These are phyloP conservation scores for Erysimum cheiranthoides DNA, from an alignment of 345 rosid genomes.

Conservation along the genomic window DNA sequence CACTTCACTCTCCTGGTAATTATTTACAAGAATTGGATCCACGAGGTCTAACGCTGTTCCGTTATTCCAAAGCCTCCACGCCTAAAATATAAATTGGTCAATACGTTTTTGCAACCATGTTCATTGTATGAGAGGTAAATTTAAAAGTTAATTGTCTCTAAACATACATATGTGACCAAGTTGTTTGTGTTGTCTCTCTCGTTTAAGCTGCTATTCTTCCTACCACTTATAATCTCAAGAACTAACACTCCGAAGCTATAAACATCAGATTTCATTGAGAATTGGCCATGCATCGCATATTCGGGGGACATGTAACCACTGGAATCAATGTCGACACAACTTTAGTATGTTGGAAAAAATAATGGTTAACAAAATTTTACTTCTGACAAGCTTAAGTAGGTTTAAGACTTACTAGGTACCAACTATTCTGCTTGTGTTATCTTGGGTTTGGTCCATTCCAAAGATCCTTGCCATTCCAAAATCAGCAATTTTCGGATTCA, in stretches of 20 bases:
- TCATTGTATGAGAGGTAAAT: neutral
- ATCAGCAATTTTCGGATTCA: no score
- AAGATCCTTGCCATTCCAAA: slow-evolving; percentile 24
- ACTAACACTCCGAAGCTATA: no score
- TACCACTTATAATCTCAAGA: slow-evolving; percentile 38
- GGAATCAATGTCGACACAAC: neutral
- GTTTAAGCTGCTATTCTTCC: slow-evolving; percentile 10
- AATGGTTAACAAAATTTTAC: neutral
- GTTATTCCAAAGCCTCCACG: slow-evolving; percentile 18
- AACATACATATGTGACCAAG: slow-evolving; percentile 33
- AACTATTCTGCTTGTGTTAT: slow-evolving; percentile 51
- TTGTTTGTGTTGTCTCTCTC: neutral
- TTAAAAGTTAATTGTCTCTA: neutral
- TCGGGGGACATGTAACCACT: slow-evolving; percentile 17
- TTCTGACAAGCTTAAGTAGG: slow-evolving; percentile 10
- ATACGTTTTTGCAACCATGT: neutral
- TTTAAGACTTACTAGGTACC: slow-evolving; percentile 58
- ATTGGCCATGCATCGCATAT: no score
- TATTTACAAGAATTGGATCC: neutral
- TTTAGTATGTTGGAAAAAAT: neutral
- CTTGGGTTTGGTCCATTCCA: slow-evolving; percentile 39
- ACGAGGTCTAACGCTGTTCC: neutral
- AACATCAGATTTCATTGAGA: no score
- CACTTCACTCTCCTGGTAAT: slow-evolving; percentile 1
- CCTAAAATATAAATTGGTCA: neutral